Base-by-base conservation (phyloP, 306 rosid species). In the Boehmeria nivea region DNA sequence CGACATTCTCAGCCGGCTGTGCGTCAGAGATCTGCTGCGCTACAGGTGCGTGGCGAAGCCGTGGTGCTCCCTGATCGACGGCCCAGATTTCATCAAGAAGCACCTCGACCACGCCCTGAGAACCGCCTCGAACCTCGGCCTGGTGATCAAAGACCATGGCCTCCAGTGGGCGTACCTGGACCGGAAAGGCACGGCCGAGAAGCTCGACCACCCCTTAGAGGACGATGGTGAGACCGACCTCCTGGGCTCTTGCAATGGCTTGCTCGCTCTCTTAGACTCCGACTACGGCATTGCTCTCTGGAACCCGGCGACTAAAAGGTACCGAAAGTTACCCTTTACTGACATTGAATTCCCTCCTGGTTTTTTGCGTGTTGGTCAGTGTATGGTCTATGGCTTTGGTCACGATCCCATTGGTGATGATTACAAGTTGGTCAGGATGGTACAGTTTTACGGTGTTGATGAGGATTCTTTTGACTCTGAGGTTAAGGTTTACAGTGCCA, bases 241-340 rank as follows among this genome's bases (percentile, higher is more conserved):
- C 11, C 24, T 51, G 56, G 56, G 56, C 39, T 51, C 56, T 14
- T 51, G 56, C 38, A 4, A 51, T 51, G 56, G 56, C 36, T 51
- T 51, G 37, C 11, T 51, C 2, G 56, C 15, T 14, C 19, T 51
- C 12, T 25, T 51, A 8, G 24, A 51, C 24, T 3, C 9, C 37
- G 2, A 26, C 10, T 34, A 51, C 12, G 37, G 4, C n/a, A 36
- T 51, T 11, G 56, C 56, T 51, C 10, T 51, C 38, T 51, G 56
- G 56, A 51, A 51, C 20, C 56, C 56, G 16, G 8, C 19, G 8
- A 51, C 56, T 15, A 51, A 17, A 51, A 26, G 56, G 56, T 51
- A 51, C 22, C 16, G 56, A n/a, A 51, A 26, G 2, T 16, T 51
- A 8, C 56, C 39, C 38, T 23, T 1, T 26, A 3, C 56, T 51